Evolutionary conservation across 768 basidiomycete genomes (phyloP), one percentile per base, ranked within the genome.

Genomic region (Suillus luteus): DNA sequence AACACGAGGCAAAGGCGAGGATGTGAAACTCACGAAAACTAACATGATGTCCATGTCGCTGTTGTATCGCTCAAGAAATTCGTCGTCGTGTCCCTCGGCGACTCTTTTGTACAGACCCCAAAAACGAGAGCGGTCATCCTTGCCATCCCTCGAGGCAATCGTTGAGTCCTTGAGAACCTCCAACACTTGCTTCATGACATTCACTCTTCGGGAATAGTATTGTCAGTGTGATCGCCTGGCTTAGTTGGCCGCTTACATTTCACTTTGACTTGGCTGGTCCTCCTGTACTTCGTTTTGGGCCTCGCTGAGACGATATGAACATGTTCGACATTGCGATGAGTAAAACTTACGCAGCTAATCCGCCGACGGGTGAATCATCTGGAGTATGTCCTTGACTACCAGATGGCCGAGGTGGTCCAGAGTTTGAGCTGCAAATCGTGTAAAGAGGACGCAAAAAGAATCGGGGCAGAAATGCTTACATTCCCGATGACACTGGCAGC

Each of bases 1-100:
- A 37, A 38, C n/a, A 24, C 15, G 15, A 48, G 46, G 12, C 5
- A 12, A 48, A 22, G 46, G 11, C 5, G 22, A 48, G 12, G 11
- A 24, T 2, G 5, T 9, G 5, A 35, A 19, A 62, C 70, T 27
- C 44, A 71, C 70, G 46, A 71, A 71, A 49, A 71, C 60, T 1
- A 71, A 55, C 19, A 69, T 52, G 10, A 67, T 66, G 55, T 71
- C 66, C 48, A 71, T 62, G 38, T 66, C 64, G 33, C 61, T 59
- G 14, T 9, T 64, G 55, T 62, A 68, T 33, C 63, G 55, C 4
- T 71, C 64, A 5, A 68, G 37, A 8, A 69, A 62, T 22, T 69
- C 65, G 24, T 24, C 40, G 59, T 71, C 62, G 44, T 67, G 66
- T 55, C 62, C 60, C 22, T 60, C 60, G 5, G 68, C 62, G 27